These are phyloP conservation scores for Leonotis leonurus DNA, from an alignment of 257 asterid species.

Conservation along the genomic window DNA sequence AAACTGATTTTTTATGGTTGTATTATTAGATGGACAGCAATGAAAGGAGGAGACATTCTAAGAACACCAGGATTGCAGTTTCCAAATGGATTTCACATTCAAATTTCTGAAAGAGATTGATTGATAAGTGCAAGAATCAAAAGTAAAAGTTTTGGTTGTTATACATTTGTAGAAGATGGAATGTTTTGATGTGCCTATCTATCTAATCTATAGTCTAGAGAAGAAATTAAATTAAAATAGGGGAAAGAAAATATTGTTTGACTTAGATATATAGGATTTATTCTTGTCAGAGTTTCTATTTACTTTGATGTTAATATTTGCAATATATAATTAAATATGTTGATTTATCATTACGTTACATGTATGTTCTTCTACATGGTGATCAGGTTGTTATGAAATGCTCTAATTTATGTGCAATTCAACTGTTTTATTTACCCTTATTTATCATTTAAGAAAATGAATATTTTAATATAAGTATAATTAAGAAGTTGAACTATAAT, in stretches of 20 bases:
- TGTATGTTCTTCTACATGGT: background rate
- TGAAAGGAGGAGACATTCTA: constrained; percentile 66
- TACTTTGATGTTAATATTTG: background rate
- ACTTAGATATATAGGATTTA: background rate
- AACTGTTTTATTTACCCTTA: too few species aligned
- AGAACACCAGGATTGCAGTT: constrained; percentile 88
- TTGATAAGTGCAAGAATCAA: too few species aligned
- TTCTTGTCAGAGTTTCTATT: too few species aligned
- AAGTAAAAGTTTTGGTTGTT: constrained; percentile 18
- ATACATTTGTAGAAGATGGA: constrained; percentile 6
- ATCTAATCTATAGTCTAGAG: constrained; percentile 7
- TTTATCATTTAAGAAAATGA: too few species aligned
- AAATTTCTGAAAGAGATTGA: constrained; percentile 33
- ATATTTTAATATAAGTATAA: too few species aligned
- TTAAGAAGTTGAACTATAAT: too few species aligned
- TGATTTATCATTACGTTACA: too few species aligned
- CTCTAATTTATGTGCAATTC: background rate
- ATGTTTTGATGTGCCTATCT: too few species aligned
- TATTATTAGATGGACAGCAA: constrained; percentile 47
- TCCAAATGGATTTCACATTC: constrained; percentile 66
- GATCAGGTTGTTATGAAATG: background rate
- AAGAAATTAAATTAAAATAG: too few species aligned
- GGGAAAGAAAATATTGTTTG: background rate
- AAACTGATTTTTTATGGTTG: background rate
- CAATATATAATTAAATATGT: too few species aligned